phyloP scores from a whole-genome alignment of 768 basidiomycete species.

The Rhodotorula graminis region DNA sequence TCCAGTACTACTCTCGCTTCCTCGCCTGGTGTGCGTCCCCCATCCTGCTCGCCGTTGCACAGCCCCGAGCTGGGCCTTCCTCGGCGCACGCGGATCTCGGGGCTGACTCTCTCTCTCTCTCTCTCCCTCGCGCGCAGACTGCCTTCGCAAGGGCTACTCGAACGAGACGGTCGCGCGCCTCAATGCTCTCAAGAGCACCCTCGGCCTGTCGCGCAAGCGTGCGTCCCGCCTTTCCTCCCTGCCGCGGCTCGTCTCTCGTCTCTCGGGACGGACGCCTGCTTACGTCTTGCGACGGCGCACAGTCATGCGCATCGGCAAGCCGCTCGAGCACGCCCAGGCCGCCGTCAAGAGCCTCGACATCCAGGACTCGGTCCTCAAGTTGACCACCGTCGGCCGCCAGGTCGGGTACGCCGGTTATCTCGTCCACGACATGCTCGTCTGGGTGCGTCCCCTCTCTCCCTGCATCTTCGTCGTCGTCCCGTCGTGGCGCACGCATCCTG shows the following conservation, averaged over 20 bases:
- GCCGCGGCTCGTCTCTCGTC: neutral
- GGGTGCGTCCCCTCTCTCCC: slow-evolving; percentile 58
- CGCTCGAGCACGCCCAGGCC: slow-evolving; percentile 85
- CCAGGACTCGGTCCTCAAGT: slow-evolving; percentile 60
- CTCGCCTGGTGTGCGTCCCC: slow-evolving; percentile 63
- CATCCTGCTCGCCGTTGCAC: too few relatives aligned
- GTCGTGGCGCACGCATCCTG: too few relatives aligned
- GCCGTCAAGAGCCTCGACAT: slow-evolving; percentile 60
- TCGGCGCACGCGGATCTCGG: too few relatives aligned
- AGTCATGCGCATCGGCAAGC: slow-evolving; percentile 93
- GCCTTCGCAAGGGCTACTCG: slow-evolving; percentile 57
- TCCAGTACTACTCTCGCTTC: slow-evolving; percentile 87
- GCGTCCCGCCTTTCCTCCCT: slow-evolving; percentile 40
- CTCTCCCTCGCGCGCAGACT: slow-evolving; percentile 45
- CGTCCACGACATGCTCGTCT: slow-evolving; percentile 71
- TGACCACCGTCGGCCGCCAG: slow-evolving; percentile 75
- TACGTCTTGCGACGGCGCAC: neutral
- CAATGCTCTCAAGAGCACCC: slow-evolving; percentile 76
- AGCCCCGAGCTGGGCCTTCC: too few relatives aligned
- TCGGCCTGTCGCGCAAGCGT: slow-evolving; percentile 84
- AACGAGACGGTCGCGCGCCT: slow-evolving; percentile 69
- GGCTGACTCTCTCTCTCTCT: too few relatives aligned
- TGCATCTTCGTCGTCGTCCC: too few relatives aligned
- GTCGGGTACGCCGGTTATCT: slow-evolving; percentile 84
- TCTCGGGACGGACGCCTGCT: neutral